Percentiles rank a stretch among this genome's conserved stretches.
These are phyloP conservation scores for Aegilops sharonensis DNA, from an alignment of 176 grass and related monocot genomes.

Conservation along the genomic window DNA sequence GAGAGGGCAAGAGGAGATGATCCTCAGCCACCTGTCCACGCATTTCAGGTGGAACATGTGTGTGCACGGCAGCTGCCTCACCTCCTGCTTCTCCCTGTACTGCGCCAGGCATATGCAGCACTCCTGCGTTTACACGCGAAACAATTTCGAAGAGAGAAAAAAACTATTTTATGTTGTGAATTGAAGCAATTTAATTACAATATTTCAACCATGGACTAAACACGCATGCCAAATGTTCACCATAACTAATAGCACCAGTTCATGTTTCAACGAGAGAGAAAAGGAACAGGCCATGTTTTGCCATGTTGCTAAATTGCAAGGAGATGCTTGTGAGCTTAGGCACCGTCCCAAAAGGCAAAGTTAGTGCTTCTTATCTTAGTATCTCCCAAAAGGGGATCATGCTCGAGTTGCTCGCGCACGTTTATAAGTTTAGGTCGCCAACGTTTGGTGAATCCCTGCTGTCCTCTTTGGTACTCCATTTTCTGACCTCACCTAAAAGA, in stretches of 20 bases:
- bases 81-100: constrained; percentile 82
- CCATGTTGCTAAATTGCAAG: not conserved
- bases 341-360: constrained; percentile 5
- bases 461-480: not conserved
- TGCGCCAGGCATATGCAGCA: constrained; percentile 95
- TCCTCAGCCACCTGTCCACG: constrained; percentile 93
- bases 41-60: constrained; percentile 91
- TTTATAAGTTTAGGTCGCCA: constrained; percentile 27
- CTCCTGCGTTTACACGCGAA: constrained; percentile 36
- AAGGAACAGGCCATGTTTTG: not conserved
- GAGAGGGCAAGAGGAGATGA: constrained; percentile 95
- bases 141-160: not conserved
- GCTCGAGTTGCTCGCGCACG: constrained; percentile 23
- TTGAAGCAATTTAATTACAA: not conserved
- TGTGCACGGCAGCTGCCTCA: constrained; percentile 87
- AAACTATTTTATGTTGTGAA: not conserved
- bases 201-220: not conserved
- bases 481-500: not conserved
- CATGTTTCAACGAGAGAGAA: not conserved
- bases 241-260: not conserved
- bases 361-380: constrained; percentile 37
- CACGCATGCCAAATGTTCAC: not conserved
- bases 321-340: constrained; percentile 12
- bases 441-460: constrained; percentile 9
- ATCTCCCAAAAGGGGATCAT: constrained; percentile 8